Evolutionary conservation across 1,284 basidiomycete genomes (phyloP), one percentile per base, ranked within the genome.

Genomic region (Pisolithus thermaeus): DNA sequence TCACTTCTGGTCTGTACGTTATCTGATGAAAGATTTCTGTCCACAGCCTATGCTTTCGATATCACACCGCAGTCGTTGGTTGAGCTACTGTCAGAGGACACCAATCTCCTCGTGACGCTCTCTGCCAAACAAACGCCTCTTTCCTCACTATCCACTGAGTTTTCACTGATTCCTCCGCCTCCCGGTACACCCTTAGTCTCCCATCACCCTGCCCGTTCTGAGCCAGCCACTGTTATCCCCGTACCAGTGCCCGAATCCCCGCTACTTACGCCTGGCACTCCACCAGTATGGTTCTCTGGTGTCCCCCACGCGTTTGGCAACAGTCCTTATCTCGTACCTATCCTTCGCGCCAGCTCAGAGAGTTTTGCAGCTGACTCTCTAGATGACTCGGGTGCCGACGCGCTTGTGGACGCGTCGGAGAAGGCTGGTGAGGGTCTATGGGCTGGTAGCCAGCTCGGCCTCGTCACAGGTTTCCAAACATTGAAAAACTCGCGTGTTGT

Each of bases 391-490:
- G 77, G 72, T 30, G 80, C 80, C 4, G 78, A 82, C 51, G 72
- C 75, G 0, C 53, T 89, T 3, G 76, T 81, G 0, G 86, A 87
- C 35, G 78, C 85, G 4, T 69, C 81, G 0, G 85, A 84, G 53
- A 88, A 79, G 65, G 81, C 75, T 51, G 88, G 82, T 8, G 87
- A 90, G 68, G 78, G 84, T 54, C 71, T 86, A 52, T 91, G 88
- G 79, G 87, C 87, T 0, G 93, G 92, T 4, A 81, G 80, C 56
- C 78, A 80, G 36, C 75, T 92, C 39, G 76, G 79, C 27, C 74
- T 97, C 37, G 91, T 93, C 42, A 88, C 87, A 3, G 95, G 91
- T 6, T 90, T 98, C 77, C 96, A 99, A 72, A 83, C 92, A 1
- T 72, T 77, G 23, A 80, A 81, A 53, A 92, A 89, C 59, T 85